Evolutionary conservation across 2,329 filamentous ascomycete genomes (phyloP), one percentile per base, ranked within the genome.

Genomic region (Coniochaeta pulveracea): DNA sequence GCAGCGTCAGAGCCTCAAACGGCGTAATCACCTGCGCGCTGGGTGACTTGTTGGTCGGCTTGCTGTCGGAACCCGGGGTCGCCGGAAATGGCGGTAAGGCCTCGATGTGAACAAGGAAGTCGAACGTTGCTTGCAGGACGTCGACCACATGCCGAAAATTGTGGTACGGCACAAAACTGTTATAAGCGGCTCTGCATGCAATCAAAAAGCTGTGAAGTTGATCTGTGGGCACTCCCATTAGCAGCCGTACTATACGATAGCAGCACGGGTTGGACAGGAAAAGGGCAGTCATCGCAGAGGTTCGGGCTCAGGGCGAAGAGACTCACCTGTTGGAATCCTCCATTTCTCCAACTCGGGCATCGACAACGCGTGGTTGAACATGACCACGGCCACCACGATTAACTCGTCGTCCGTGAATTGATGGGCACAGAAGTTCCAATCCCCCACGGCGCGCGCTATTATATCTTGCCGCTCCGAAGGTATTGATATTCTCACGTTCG

Each of bases 101-200:
- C 36, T 85, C 83, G 33, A 94, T 78, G 41, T 76, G 75, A 35
- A 95, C 67, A 5, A 96, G 72, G 51, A 95, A 94, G 59, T 81
- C 78, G 54, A 95, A 96, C 4, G 86, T 76, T 2, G 89, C 93
- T 55, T 96, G 89, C 34, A 96, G 67, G 18, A 98, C 91, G 56
- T 98, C 91, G 40, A 95, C 80, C 15, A 94, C 91, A 57, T 98
- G 91, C 35, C 89, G 82, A 55, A 96, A 98, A 58, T 98, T 98
- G 64, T 98, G 91, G 51, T 96, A 98, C 15, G 89, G 83, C 22
- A 95, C 86, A 54, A 94, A 94, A 37, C 76, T 82, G 55, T 96
- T 96, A 61, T 98, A 98, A n/a, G 91, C 85, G 30, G 81, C 78
- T 40, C 89, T 80, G 49, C 86, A 91, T 34, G 88, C 86, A 41